These are phyloP conservation scores for Ustilago loliicola DNA, from an alignment of 1,284 basidiomycete species.

Conservation along the genomic window DNA sequence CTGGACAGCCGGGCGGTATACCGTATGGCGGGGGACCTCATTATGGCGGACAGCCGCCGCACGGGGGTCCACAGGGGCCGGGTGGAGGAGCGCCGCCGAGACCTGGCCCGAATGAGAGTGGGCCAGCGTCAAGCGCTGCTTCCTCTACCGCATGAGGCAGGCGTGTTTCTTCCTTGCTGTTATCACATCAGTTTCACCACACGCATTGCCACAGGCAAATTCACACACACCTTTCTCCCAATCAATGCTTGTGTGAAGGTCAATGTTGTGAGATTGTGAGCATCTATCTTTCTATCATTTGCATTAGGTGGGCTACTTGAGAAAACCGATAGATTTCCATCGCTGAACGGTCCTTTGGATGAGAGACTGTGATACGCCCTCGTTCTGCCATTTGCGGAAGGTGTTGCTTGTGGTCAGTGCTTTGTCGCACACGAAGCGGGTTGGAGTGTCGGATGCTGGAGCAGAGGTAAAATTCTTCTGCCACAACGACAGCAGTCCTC, in stretches of 20 bases:
- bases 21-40: constrained; percentile 30
- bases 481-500: constrained; percentile 40
- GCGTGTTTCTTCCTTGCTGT: not conserved
- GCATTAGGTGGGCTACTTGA: constrained; percentile 14
- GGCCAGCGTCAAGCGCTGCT: constrained; percentile 37
- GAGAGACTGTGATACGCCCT: constrained; percentile 25
- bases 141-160: constrained; percentile 39
- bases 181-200: not conserved
- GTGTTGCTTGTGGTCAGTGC: constrained; percentile 12
- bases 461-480: constrained; percentile 29
- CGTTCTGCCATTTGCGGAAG: constrained; percentile 19
- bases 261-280: not conserved
- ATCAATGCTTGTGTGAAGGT: not conserved
- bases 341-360: constrained; percentile 33
- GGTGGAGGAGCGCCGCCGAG: constrained; percentile 17
- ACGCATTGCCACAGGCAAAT: not conserved
- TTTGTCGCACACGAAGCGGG: constrained; percentile 20
- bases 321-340: constrained; percentile 38
- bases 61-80: constrained; percentile 23
- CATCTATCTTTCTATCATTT: not conserved
- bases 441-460: not conserved
- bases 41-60: constrained; percentile 24
- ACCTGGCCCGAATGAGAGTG: constrained; percentile 19
- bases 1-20: constrained; percentile 25
- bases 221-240: constrained; percentile 3